Conservation (phyloP, 1,284 basidiomycete genomes). For the Ganoderma multipileum region DNA sequence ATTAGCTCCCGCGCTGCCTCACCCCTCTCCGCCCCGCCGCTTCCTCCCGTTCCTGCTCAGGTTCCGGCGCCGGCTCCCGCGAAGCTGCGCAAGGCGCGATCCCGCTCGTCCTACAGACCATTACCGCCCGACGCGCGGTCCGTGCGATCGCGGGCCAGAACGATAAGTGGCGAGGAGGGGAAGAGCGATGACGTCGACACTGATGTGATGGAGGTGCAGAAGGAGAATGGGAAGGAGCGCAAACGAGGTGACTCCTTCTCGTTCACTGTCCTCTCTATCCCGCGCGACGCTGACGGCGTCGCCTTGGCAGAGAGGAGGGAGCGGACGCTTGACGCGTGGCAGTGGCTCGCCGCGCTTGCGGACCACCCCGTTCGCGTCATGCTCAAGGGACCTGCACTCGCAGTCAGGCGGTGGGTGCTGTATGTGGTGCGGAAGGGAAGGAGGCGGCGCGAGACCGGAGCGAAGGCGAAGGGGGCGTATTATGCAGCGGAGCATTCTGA, state of each 20-base stretch:
- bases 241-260: constrained; percentile 9
- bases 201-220: neutral
- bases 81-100: constrained; percentile 7
- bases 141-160: neutral
- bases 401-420: constrained; percentile 6
- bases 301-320: neutral
- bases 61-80: neutral
- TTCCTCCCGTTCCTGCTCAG: neutral
- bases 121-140: neutral
- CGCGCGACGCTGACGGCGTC: constrained; percentile 1
- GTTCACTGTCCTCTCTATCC: neutral
- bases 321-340: neutral
- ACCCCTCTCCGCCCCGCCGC: neutral
- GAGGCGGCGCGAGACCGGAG: neutral
- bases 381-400: neutral
- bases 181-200: neutral
- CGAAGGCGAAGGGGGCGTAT: neutral
- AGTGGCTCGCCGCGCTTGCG: constrained; percentile 3
- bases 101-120: neutral
- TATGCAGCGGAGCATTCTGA: neutral
- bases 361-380: neutral
- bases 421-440: neutral
- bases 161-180: neutral
- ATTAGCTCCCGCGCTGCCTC: neutral
- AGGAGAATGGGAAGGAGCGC: neutral